A percentile compares a stretch with the other conserved stretches of the same genome.
Conservation (phyloP, 176 grass and related monocot genomes). For the Puccinellia tenuiflora region DNA sequence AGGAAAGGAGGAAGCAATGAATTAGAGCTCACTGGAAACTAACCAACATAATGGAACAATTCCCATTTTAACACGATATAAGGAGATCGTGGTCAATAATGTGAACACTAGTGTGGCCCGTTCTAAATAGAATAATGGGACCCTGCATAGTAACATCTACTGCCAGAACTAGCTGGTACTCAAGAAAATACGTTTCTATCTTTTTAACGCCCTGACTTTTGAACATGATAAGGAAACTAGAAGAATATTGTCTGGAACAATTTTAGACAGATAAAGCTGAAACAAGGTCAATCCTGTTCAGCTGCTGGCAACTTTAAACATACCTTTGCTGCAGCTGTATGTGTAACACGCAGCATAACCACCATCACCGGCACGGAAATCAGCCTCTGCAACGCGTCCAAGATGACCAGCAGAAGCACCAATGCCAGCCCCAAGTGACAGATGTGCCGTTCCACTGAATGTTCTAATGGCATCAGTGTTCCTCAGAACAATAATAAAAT, state of each 20-base stretch:
- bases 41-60: background rate
- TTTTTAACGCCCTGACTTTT: background rate
- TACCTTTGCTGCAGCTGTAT: conserved; percentile 98
- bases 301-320: background rate
- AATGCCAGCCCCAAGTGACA: conserved; percentile 77
- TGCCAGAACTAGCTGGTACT: background rate
- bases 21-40: background rate
- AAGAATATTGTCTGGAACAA: background rate
- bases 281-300: background rate
- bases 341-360: conserved; percentile 91
- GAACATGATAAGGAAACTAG: background rate
- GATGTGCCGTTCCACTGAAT: conserved; percentile 76
- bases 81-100: background rate
- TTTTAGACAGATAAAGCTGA: background rate
- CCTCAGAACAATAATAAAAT: conserved; percentile 88
- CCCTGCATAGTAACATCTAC: background rate
- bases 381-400: conserved; percentile 82
- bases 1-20: background rate
- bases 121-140: conserved; percentile 1
- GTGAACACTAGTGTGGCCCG: background rate
- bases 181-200: background rate
- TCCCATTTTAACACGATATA: background rate
- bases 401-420: conserved; percentile 78
- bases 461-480: conserved; percentile 86
- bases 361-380: conserved; percentile 82